These are phyloP conservation scores for Yamadazyma olivae DNA, from an alignment of 805 yeast genomes.

Conservation along the genomic window DNA sequence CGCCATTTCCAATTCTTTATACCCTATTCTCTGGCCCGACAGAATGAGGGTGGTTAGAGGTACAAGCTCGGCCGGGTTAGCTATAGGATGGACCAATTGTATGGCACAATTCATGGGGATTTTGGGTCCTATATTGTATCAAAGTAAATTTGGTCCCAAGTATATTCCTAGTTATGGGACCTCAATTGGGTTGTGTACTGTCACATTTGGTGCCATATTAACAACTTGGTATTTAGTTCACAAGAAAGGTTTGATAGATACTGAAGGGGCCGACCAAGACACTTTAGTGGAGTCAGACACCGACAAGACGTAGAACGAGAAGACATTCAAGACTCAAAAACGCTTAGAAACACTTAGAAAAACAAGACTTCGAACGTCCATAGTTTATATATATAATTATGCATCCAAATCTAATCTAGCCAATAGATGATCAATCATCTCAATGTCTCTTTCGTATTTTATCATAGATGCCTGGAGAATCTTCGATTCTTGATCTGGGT, in stretches of 20 bases:
- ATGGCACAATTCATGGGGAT: conserved; percentile 13
- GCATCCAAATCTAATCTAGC: conserved; percentile 29
- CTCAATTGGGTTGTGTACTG: conserved; percentile 11
- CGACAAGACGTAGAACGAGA: not conserved
- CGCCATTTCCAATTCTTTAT: conserved; percentile 13
- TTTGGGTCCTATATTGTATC: conserved; percentile 14
- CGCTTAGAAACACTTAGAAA: no score
- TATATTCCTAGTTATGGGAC: conserved; percentile 12
- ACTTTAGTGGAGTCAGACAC: not conserved
- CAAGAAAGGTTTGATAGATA: conserved; percentile 10
- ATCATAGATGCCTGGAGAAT: conserved; percentile 6
- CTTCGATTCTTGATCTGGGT: conserved; percentile 10
- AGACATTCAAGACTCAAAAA: not conserved
- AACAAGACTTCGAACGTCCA: not conserved
- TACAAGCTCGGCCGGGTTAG: conserved; percentile 12
- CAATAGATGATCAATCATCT: conserved; percentile 25
- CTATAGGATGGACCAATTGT: conserved; percentile 15
- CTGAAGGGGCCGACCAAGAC: conserved; percentile 13
- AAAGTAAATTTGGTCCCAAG: conserved; percentile 14
- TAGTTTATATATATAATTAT: conserved; percentile 6
- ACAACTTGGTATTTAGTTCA: conserved; percentile 12
- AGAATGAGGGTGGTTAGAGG: conserved; percentile 15
- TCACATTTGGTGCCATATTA: conserved; percentile 7
- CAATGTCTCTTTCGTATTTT: conserved; percentile 24
- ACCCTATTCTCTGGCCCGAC: conserved; percentile 16